Evolutionary conservation across 805 yeast species (phyloP), one percentile per base, ranked within the genome.

Genomic region (Cyberlindnera saturnus): DNA sequence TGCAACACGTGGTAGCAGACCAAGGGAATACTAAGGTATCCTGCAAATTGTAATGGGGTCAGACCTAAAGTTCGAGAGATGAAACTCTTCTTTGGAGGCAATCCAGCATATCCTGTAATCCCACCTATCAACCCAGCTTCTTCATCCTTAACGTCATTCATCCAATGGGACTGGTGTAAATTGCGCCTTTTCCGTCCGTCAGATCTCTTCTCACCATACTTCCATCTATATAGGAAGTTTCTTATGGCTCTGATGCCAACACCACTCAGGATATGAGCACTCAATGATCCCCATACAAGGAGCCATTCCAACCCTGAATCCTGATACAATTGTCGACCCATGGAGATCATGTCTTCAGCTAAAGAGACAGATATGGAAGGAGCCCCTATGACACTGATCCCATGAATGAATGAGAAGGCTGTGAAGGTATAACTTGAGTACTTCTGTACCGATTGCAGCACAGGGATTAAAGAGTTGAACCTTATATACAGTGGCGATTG

Each of bases 311-410:
- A 60, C 1, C 63, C 50, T 0, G 80, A 71, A 0, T 69, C 64
- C 44, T 80, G 85, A 57, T 84, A 85, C 0, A 85, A 51, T 15
- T 77, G 73, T 32, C 91, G 67, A 0, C 79, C 78, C 63, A 81
- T 66, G 48, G 80, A 74, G 40, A 85, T 65, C 29, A 78, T 50
- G 41, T 80, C 82, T 41, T 80, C 74, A 3, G 77, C 74, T 3
- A 69, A 43, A 0, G 59, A 67, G 1, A 62, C 44, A 7, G 77
- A 72, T 4, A 77, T 53, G 4, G 73, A 55, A 0, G 93, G 91
- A 0, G 74, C 68, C 2, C 75, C 49, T 0, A 76, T 64, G 5
- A 79, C 82, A 0, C 82, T 67, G 1, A 77, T 46, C 0, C 76
- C 53, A 57, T 85, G 93, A 9, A 84, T 60, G 0, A 76, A 70